phyloP scores from a whole-genome alignment of 2,329 filamentous ascomycete species.

The Elsinoe perseae region DNA sequence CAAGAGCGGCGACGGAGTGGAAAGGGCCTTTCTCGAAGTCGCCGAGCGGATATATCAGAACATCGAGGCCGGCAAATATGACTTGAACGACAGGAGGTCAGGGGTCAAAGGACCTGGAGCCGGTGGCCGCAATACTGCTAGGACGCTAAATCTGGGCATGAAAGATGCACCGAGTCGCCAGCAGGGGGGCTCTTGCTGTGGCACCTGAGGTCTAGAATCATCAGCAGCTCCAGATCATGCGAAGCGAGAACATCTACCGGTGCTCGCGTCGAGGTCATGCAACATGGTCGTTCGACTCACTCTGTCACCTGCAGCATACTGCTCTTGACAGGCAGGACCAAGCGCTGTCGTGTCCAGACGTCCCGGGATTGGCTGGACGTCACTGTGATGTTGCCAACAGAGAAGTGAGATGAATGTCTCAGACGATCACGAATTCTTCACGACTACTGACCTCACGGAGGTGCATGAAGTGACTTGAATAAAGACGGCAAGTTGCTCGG shows the following conservation, averaged over 20 bases:
- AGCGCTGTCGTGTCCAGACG: background rate
- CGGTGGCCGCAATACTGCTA: constrained; percentile 36
- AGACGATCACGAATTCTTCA: background rate
- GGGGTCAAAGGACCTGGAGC: constrained; percentile 70
- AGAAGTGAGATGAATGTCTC: constrained; percentile 1
- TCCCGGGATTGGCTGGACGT: background rate
- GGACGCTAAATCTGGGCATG: constrained; percentile 38
- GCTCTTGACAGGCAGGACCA: background rate
- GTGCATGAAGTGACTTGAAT: background rate
- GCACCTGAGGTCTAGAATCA: background rate
- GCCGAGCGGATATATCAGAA: constrained; percentile 95
- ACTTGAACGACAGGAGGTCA: constrained; percentile 83
- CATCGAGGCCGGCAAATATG: constrained; percentile 89
- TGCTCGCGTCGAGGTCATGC: background rate
- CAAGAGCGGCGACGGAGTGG: constrained; percentile 90
- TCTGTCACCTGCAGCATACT: background rate
- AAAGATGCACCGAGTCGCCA: constrained; percentile 21
- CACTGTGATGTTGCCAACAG: background rate
- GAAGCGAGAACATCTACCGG: background rate
- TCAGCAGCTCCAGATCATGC: background rate
- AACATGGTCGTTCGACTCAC: background rate
- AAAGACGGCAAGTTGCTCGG: background rate
- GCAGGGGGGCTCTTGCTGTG: background rate
- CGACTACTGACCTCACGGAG: background rate
- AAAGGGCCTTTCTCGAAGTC: constrained; percentile 85